These are phyloP conservation scores for Cyclotella baltica DNA, from an alignment of 108 stramenopile genomes.

Conservation along the genomic window DNA sequence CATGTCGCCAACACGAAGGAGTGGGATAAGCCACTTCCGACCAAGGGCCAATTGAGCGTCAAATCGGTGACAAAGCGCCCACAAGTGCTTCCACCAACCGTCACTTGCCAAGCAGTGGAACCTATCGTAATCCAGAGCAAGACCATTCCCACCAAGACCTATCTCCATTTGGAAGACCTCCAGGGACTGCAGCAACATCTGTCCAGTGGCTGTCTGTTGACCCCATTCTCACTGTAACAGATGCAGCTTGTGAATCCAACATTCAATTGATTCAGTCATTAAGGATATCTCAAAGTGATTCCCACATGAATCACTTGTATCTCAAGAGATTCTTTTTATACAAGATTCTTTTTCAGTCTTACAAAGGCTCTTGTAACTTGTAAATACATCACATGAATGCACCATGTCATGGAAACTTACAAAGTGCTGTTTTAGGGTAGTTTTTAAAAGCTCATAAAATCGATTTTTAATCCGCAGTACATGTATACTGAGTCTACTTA, in stretches of 20 bases:
- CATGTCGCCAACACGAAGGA: background rate
- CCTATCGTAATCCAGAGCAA: background rate
- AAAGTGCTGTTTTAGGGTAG: too few relatives aligned
- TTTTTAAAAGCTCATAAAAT: too few relatives aligned
- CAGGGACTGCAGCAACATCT: background rate
- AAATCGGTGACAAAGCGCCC: background rate
- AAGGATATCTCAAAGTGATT: too few relatives aligned
- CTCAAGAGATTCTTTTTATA: too few relatives aligned
- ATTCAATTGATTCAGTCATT: too few relatives aligned
- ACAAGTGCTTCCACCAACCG: slow-evolving; percentile 10
- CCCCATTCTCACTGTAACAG: background rate
- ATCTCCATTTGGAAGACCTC: slow-evolving; percentile 12
- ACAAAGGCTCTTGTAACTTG: too few relatives aligned
- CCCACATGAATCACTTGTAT: too few relatives aligned
- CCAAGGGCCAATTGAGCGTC: background rate
- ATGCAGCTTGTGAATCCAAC: slow-evolving; percentile 1
- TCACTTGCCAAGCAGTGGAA: background rate
- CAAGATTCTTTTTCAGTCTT: too few relatives aligned
- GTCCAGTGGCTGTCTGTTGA: background rate
- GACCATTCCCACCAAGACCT: background rate
- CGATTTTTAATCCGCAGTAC: too few relatives aligned
- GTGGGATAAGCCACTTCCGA: background rate
- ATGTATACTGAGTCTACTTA: too few relatives aligned
- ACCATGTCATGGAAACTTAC: too few relatives aligned
- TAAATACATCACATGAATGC: too few relatives aligned